A percentile compares a stretch with the other conserved stretches of the same genome.
phyloP scores from a whole-genome alignment of 371 early-diverging fungal species.

The Rhizopus microsporus region DNA sequence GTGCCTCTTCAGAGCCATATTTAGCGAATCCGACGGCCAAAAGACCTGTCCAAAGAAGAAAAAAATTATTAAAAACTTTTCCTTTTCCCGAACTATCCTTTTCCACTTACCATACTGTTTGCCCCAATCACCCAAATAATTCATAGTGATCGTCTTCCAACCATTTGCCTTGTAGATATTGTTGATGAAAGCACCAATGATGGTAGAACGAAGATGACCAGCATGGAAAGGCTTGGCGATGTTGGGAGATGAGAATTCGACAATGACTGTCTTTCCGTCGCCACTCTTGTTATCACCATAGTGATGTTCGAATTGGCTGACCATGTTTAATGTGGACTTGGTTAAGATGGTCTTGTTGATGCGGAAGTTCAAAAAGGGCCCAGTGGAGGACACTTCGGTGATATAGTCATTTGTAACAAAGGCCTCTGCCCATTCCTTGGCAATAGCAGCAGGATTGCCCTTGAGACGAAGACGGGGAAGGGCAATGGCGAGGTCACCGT shows the following conservation, averaged over 20 bases:
- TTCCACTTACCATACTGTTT: constrained; percentile 90
- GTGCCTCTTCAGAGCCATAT: constrained; percentile 79
- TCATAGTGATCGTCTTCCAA: constrained; percentile 90
- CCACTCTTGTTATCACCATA: constrained; percentile 75
- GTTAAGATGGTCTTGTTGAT: constrained; percentile 64
- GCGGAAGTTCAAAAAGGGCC: constrained; percentile 88
- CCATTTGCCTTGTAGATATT: constrained; percentile 85
- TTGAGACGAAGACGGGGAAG: constrained; percentile 84
- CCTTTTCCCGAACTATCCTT: background rate
- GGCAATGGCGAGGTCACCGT: constrained; percentile 83
- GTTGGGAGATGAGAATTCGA: constrained; percentile 98
- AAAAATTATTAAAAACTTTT: constrained; percentile 12
- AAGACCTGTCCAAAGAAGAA: constrained; percentile 55
- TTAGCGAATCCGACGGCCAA: constrained; percentile 91
- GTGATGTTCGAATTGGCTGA: constrained; percentile 46
- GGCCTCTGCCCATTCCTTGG: constrained; percentile 72
- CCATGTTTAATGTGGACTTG: constrained; percentile 51
- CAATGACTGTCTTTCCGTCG: constrained; percentile 72
- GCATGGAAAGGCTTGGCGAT: constrained; percentile 99
- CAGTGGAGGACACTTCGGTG: constrained; percentile 57
- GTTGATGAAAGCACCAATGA: constrained; percentile 94
- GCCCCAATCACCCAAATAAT: constrained; percentile 99
- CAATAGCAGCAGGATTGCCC: constrained; percentile 83
- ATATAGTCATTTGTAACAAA: constrained; percentile 68
- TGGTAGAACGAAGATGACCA: constrained; percentile 97